Base-by-base conservation (phyloP, 768 basidiomycete genomes). In the Suillus placidus region DNA sequence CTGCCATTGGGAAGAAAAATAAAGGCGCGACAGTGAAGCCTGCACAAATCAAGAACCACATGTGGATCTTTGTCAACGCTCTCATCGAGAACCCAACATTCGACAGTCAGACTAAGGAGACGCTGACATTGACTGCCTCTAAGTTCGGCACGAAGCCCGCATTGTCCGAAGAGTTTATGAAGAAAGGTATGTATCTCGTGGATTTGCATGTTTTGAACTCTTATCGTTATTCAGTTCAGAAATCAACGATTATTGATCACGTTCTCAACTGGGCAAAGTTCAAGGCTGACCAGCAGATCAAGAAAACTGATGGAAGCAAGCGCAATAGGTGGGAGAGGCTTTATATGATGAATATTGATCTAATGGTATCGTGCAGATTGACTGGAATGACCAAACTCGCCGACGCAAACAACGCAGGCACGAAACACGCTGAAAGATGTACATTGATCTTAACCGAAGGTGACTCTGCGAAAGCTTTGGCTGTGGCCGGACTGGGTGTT, bases 21-120 rank as follows among this genome's bases (percentile, higher is more conserved):
- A 98, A 97, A 80, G 94, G 84, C 3, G 94, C 95, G n/a, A 85
- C 91, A 1, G 91, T 99, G 72, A 99, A 98, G 77, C 85, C 93
- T 18, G 86, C 89, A 62, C 95, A 97, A 79, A 90, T 99, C 80
- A 97, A 94, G 83, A 95, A 91, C 72, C 96, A 99, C 74, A 95
- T 99, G 89, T 96, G 94, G 94, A 85, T 99, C 62, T 99, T 99
- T 72, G 89, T 99, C 73, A 99, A 98, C 72, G 88, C 94, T 16
- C 82, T 97, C 66, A 90, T 99, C 69, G 96, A 97, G 80, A 99
- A 99, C 73, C 97, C 97, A 10, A 94, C 95, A 1, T 99, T 99
- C 78, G 97, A 99, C 84, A 95, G 94, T 84, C 97, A 99, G 78
- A 98, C 97, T 43, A 99, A 99, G 81, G 97, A 99, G 77, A 92